A percentile compares a stretch with the other conserved stretches of the same genome.
Evolutionary conservation across 768 basidiomycete genomes (phyloP).

Genomic region (Lepiota venenata): DNA sequence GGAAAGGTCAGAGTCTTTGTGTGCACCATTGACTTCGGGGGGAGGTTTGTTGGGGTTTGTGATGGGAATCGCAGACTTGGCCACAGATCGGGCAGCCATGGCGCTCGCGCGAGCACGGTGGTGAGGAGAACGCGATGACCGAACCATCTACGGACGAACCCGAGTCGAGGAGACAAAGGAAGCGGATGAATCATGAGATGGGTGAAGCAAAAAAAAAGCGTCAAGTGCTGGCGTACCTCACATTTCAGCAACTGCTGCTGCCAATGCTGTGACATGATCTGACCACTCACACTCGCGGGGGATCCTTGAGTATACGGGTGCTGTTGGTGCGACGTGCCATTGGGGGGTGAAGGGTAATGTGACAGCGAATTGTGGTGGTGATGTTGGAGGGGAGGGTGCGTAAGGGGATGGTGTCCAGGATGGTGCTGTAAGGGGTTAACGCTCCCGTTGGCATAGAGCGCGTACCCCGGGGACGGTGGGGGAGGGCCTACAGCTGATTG

Average conservation of each 20-base stretch:
- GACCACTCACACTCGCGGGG: slow-evolving; percentile 59
- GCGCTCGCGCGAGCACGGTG: slow-evolving; percentile 95
- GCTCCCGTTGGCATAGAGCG: slow-evolving; percentile 70
- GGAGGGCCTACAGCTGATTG: slow-evolving; percentile 59
- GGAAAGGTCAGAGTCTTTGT: slow-evolving; percentile 29
- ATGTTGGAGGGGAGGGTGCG: slow-evolving; percentile 56
- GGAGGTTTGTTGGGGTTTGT: slow-evolving; percentile 77
- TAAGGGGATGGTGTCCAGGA: slow-evolving; percentile 52
- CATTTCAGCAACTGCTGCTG: slow-evolving; percentile 91
- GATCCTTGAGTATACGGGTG: slow-evolving; percentile 38
- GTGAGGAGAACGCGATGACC: slow-evolving; percentile 84
- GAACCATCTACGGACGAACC: slow-evolving; percentile 60
- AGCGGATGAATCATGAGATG: slow-evolving; percentile 14
- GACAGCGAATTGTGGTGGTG: slow-evolving; percentile 79
- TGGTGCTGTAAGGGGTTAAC: slow-evolving; percentile 63
- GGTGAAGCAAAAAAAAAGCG: slow-evolving; percentile 4
- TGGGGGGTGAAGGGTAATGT: slow-evolving; percentile 79
- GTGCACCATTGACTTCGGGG: slow-evolving; percentile 30
- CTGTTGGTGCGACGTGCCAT: slow-evolving; percentile 56
- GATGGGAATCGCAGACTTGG: slow-evolving; percentile 88
- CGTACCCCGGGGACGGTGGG: slow-evolving; percentile 71
- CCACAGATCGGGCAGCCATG: slow-evolving; percentile 83
- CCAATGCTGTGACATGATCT: slow-evolving; percentile 83
- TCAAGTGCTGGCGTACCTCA: slow-evolving; percentile 58
- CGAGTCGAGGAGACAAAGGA: slow-evolving; percentile 33